A percentile compares a stretch with the other conserved stretches of the same genome.
These are phyloP conservation scores for Dryas integrifolia DNA, from an alignment of 331 rosid genomes.

Conservation along the genomic window DNA sequence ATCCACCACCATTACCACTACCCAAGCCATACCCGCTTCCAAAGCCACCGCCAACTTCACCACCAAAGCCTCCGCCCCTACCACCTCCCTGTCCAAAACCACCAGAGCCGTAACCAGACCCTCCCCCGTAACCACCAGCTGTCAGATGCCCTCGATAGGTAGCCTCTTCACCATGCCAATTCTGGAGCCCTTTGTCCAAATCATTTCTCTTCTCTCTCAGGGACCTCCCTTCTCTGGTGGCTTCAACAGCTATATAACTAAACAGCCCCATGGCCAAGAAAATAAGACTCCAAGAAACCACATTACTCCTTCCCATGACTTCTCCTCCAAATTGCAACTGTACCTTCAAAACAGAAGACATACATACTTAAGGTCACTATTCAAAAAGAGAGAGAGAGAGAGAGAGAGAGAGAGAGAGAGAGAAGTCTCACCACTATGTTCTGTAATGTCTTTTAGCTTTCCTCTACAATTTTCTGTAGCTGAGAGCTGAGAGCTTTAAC, in stretches of 20 bases:
- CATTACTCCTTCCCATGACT: conserved; percentile 28
- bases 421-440: not conserved
- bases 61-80: conserved; percentile 15
- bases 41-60: conserved; percentile 5
- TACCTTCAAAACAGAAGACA: not conserved
- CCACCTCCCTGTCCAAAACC: conserved; percentile 7
- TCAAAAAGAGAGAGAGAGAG: not conserved
- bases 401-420: not conserved
- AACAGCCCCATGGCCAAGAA: conserved; percentile 30
- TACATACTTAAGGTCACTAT: not conserved
- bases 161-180: not conserved
- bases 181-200: not conserved
- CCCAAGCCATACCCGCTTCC: conserved; percentile 5
- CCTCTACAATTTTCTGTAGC: not conserved
- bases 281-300: conserved; percentile 26
- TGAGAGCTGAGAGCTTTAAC: not conserved
- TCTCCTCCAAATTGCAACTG: not conserved
- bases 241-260: conserved; percentile 22
- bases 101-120: conserved; percentile 27
- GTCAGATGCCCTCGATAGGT: conserved; percentile 8
- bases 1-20: conserved; percentile 16
- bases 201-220: conserved; percentile 15
- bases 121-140: conserved; percentile 40
- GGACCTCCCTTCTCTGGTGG: conserved; percentile 31
- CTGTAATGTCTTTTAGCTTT: not conserved